Evolutionary conservation across 2,329 filamentous ascomycete species (phyloP).

Genomic region (Taxawa tesnikishii): DNA sequence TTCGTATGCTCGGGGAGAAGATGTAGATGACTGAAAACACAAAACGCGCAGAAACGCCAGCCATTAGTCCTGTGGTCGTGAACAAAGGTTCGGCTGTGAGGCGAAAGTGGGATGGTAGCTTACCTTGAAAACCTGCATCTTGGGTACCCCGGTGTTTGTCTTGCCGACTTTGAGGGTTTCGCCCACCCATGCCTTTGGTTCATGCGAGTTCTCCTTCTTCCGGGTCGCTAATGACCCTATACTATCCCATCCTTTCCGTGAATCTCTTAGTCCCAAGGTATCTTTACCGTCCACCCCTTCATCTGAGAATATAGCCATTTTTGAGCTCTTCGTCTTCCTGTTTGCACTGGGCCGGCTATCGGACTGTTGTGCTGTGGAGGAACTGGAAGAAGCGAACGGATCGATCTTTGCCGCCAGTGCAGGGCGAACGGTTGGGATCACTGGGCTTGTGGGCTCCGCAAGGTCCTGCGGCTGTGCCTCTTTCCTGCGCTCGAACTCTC

Average conservation of each 20-base stretch:
- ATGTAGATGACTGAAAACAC: constrained; percentile 8
- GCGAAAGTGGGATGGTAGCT: constrained; percentile 34
- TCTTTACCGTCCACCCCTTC: constrained; percentile 30
- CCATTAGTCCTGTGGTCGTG: constrained; percentile 90
- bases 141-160: constrained; percentile 62
- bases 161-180: constrained; percentile 82
- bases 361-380: constrained; percentile 54
- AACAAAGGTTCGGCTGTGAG: constrained; percentile 50
- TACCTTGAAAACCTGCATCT: constrained; percentile 95
- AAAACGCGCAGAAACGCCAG: constrained; percentile 3
- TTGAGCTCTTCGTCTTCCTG: constrained; percentile 59
- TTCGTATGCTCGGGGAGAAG: constrained; percentile 7
- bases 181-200: constrained; percentile 81
- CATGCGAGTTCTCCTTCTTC: constrained; percentile 85
- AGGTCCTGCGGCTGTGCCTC: constrained; percentile 51
- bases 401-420: constrained; percentile 78
- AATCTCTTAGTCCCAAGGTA: constrained; percentile 20
- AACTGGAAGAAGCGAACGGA: constrained; percentile 54
- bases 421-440: constrained; percentile 68
- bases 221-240: constrained; percentile 78
- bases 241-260: constrained; percentile 64
- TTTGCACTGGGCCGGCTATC: constrained; percentile 25
- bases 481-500: constrained; percentile 74
- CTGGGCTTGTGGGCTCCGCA: constrained; percentile 68
- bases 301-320: constrained; percentile 87